These are phyloP conservation scores for Kockiozyma suomiensis DNA, from an alignment of 805 yeast species.

Conservation along the genomic window DNA sequence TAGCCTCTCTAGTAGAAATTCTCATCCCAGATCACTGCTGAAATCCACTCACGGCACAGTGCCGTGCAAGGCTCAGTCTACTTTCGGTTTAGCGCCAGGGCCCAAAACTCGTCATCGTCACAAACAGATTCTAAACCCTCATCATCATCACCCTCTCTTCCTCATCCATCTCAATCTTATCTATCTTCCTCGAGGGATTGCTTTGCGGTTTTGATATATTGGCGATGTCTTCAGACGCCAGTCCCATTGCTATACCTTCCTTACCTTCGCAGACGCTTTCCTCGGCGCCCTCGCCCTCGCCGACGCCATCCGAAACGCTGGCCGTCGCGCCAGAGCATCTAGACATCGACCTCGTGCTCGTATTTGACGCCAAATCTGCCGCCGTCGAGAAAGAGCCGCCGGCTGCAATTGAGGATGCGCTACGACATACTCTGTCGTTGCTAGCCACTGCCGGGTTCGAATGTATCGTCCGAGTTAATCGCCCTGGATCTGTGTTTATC, in stretches of 20 bases:
- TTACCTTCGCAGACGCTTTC: background rate
- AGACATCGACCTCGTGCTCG: constrained; percentile 20
- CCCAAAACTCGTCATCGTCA: background rate
- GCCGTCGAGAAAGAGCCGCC: constrained; percentile 12
- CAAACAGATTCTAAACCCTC: background rate
- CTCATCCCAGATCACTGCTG: too few species aligned
- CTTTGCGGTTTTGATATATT: too few species aligned
- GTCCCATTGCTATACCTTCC: constrained; percentile 1
- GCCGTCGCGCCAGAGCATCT: constrained; percentile 21
- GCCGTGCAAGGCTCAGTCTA: background rate
- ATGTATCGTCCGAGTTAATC: constrained; percentile 14
- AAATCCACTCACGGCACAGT: background rate
- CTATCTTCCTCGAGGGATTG: background rate
- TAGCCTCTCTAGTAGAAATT: too few species aligned
- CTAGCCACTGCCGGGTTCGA: constrained; percentile 23
- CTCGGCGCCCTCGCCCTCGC: background rate
- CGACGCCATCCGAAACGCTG: constrained; percentile 1
- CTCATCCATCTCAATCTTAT: background rate
- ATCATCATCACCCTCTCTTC: background rate
- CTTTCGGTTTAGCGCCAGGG: too few species aligned
- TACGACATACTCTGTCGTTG: constrained; percentile 1
- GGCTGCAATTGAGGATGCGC: constrained; percentile 6
- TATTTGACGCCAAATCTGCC: constrained; percentile 17
- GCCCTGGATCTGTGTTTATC: constrained; percentile 25
- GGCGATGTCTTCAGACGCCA: background rate